Conservation (phyloP, 352 stramenopile genomes). For the Blastocystis sp. region DNA sequence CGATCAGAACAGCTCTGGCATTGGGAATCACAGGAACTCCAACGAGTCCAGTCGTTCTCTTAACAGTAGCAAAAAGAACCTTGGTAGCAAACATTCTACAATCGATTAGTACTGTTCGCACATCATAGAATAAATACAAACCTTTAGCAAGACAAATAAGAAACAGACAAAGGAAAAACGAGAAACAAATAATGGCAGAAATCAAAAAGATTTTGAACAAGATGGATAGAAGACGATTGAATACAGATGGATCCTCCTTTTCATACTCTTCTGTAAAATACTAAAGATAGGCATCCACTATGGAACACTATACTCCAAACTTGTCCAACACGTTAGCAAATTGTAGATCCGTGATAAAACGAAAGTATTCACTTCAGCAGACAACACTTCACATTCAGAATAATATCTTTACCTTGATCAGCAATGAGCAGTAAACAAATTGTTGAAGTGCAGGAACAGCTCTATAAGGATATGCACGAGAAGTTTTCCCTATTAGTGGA, state of each 20-base stretch:
- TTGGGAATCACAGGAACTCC: constrained; percentile 59
- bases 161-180: neutral
- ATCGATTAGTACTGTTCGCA: neutral
- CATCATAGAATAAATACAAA: too few relatives aligned
- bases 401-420: neutral
- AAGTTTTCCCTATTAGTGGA: neutral
- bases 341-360: too few relatives aligned
- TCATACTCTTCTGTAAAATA: too few relatives aligned
- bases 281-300: too few relatives aligned
- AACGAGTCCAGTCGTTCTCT: constrained; percentile 58
- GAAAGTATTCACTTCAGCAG: too few relatives aligned
- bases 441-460: neutral
- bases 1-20: constrained; percentile 26
- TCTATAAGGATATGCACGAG: constrained; percentile 33
- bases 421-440: neutral
- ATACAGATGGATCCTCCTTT: too few relatives aligned
- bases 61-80: constrained; percentile 14
- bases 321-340: too few relatives aligned
- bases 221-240: too few relatives aligned
- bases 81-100: constrained; percentile 58
- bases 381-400: too few relatives aligned
- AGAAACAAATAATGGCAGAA: neutral
- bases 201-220: neutral
- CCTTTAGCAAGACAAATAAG: neutral
- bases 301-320: too few relatives aligned